Evolutionary conservation across 305 asterid genomes (phyloP).

Genomic region (Fraxinus angustifolia): DNA sequence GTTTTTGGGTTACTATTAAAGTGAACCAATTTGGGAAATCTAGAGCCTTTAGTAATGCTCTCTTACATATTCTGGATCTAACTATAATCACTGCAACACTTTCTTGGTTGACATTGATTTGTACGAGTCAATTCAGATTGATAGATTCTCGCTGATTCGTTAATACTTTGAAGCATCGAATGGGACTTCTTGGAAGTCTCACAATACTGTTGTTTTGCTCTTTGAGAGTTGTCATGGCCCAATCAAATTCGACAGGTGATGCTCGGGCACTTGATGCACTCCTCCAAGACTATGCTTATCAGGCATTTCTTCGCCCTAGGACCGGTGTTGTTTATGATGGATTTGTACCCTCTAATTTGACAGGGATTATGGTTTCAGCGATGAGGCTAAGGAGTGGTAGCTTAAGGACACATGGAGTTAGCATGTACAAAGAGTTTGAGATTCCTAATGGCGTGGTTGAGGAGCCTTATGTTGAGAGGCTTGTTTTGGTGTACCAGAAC

Average conservation of each 20-base stretch:
- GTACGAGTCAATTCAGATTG: neutral
- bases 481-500: constrained; percentile 63
- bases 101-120: constrained; percentile 14
- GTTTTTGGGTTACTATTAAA: neutral
- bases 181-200: constrained; percentile 43
- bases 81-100: neutral
- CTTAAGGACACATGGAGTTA: constrained; percentile 44
- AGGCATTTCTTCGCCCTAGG: constrained; percentile 42
- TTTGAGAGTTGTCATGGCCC: constrained; percentile 27
- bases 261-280: constrained; percentile 53
- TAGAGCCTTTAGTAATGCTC: neutral
- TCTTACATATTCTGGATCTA: neutral
- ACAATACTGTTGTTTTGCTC: constrained; percentile 27
- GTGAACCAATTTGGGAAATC: neutral
- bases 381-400: constrained; percentile 74
- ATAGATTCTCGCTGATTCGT: neutral
- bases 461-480: constrained; percentile 59
- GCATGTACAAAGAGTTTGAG: constrained; percentile 44
- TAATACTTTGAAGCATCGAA: constrained; percentile 23
- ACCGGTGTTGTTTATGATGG: constrained; percentile 61
- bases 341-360: constrained; percentile 41
- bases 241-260: constrained; percentile 24
- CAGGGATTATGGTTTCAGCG: constrained; percentile 56
- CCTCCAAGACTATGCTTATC: constrained; percentile 57
- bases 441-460: constrained; percentile 49